Percentiles rank a stretch among this genome's conserved stretches.
Evolutionary conservation across 805 yeast genomes (phyloP).

Genomic region (Candida ovalis): DNA sequence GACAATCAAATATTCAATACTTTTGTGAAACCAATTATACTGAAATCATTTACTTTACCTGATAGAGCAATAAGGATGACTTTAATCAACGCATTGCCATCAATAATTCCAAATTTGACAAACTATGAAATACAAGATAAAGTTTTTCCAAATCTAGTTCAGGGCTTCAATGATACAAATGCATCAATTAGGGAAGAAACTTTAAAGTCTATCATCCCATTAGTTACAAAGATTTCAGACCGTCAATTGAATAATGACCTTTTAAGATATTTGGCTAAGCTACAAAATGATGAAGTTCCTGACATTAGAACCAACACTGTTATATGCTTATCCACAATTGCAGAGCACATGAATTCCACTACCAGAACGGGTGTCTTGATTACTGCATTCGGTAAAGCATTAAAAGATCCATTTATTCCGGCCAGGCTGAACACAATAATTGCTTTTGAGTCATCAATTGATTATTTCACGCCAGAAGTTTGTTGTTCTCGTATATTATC

Average conservation of each 20-base stretch:
- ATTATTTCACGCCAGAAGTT: constrained; percentile 66
- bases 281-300: constrained; percentile 73
- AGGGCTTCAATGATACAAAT: constrained; percentile 85
- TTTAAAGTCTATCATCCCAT: constrained; percentile 52
- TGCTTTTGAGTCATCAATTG: constrained; percentile 64
- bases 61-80: constrained; percentile 77
- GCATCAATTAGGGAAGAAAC: constrained; percentile 78
- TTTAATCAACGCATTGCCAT: constrained; percentile 61
- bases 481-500: constrained; percentile 80
- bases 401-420: constrained; percentile 74
- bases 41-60: constrained; percentile 56
- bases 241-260: constrained; percentile 86
- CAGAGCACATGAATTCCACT: constrained; percentile 48
- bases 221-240: constrained; percentile 64
- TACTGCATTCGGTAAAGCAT: constrained; percentile 81
- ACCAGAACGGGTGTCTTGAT: constrained; percentile 72
- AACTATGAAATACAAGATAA: constrained; percentile 63
- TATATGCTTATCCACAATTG: constrained; percentile 61
- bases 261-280: constrained; percentile 72
- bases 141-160: constrained; percentile 63
- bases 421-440: constrained; percentile 72
- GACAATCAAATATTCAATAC: constrained; percentile 34
- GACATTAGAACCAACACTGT: constrained; percentile 78
- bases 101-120: constrained; percentile 45
- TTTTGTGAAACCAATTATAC: constrained; percentile 56